A percentile compares a stretch with the other conserved stretches of the same genome.
phyloP scores from a whole-genome alignment of 1,284 basidiomycete species.

The Trichosporon ovoides region DNA sequence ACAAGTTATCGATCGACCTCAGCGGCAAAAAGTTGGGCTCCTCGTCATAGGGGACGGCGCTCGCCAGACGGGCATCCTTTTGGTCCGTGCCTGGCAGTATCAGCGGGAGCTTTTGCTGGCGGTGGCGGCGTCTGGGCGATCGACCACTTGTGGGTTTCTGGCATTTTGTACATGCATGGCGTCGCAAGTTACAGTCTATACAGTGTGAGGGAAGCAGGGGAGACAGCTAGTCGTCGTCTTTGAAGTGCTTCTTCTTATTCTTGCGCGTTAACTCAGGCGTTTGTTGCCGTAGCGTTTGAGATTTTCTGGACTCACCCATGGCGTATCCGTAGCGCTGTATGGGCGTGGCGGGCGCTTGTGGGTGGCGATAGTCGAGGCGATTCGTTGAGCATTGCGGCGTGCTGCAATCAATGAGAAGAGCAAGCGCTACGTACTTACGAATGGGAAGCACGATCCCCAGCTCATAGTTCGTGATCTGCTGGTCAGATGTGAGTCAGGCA shows the following conservation, averaged over 20 bases:
- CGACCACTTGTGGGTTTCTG: too few species aligned
- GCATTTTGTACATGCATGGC: neutral
- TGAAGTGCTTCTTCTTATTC: conserved; percentile 6
- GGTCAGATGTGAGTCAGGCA: neutral
- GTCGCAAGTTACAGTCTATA: neutral
- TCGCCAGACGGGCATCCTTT: neutral
- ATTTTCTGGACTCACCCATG: conserved; percentile 36
- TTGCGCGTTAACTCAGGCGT: too few species aligned
- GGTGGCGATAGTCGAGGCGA: conserved; percentile 37
- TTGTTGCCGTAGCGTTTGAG: neutral
- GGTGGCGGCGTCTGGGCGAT: too few species aligned
- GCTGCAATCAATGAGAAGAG: conserved; percentile 21
- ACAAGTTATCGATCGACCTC: neutral
- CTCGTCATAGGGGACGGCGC: conserved; percentile 1
- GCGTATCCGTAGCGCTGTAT: conserved; percentile 34
- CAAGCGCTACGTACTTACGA: conserved; percentile 21
- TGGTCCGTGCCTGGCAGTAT: neutral
- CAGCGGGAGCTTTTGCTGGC: neutral
- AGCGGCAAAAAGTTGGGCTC: conserved; percentile 3
- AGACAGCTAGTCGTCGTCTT: neutral
- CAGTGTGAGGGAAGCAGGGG: neutral
- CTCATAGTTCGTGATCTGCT: conserved; percentile 41
- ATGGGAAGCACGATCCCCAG: conserved; percentile 47
- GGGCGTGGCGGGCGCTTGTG: conserved; percentile 38
- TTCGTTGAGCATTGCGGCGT: conserved; percentile 22